These are phyloP conservation scores for Gynostemma pentaphyllum DNA, from an alignment of 306 rosid species.

Conservation along the genomic window DNA sequence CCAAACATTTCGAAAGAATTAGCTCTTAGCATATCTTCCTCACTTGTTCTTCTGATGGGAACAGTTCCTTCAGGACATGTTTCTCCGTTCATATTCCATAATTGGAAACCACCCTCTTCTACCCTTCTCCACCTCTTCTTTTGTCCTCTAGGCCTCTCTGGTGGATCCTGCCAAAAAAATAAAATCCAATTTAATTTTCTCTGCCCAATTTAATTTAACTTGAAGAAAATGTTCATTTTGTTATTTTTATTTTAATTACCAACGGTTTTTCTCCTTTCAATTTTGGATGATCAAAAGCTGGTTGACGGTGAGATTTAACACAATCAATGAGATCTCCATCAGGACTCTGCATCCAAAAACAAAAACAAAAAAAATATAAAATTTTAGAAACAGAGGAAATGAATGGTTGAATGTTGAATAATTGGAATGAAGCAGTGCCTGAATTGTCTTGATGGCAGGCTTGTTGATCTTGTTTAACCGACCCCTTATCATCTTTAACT, in stretches of 20 bases:
- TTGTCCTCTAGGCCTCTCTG: constrained; percentile 14
- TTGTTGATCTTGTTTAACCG: constrained; percentile 11
- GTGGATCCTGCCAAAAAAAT: constrained; percentile 7
- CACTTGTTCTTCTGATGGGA: constrained; percentile 14
- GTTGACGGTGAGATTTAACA: constrained; percentile 63
- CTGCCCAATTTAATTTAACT: neutral
- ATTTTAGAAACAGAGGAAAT: neutral
- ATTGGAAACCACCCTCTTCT: constrained; percentile 6
- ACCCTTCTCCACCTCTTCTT: neutral
- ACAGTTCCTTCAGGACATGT: constrained; percentile 18
- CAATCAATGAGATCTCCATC: constrained; percentile 88
- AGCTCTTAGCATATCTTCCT: constrained; percentile 14
- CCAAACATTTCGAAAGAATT: constrained; percentile 11
- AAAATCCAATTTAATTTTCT: neutral
- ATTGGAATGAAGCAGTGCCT: neutral
- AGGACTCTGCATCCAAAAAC: constrained; percentile 6
- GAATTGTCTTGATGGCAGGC: constrained; percentile 11
- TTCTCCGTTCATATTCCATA: constrained; percentile 12
- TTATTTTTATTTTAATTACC: neutral
- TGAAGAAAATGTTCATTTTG: no score
- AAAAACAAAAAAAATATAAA: neutral
- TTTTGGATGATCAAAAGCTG: constrained; percentile 91
- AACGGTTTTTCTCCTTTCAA: constrained; percentile 35
- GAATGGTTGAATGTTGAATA: neutral
- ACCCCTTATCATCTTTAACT: constrained; percentile 6